Conservation (phyloP, 2,329 filamentous ascomycete genomes). For the Sporothrix mexicana region DNA sequence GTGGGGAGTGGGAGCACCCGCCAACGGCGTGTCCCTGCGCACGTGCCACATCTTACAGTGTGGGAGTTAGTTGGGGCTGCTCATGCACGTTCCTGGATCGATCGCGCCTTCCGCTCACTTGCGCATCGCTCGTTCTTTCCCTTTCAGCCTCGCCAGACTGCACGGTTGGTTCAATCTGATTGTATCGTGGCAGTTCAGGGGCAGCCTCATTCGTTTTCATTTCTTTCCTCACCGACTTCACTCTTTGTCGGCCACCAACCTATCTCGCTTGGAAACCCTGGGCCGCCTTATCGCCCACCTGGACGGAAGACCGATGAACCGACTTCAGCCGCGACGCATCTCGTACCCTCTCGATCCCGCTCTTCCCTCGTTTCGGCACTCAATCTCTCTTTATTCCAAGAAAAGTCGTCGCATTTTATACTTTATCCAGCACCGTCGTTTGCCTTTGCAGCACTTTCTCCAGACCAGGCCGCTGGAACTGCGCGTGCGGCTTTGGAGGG, state of each 20-base stretch:
- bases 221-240: not conserved
- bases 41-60: conserved; percentile 4
- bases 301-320: not conserved
- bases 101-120: not conserved
- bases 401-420: not conserved
- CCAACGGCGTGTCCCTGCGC: not conserved
- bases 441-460: too few species aligned
- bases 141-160: not conserved
- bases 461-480: conserved; percentile 13
- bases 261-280: not conserved
- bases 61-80: not conserved
- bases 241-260: not conserved
- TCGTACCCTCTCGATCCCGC: not conserved
- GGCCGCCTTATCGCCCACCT: not conserved
- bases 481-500: not conserved
- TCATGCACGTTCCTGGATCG: conserved; percentile 1
- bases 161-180: not conserved
- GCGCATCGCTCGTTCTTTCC: not conserved
- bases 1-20: not conserved
- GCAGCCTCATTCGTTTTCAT: not conserved
- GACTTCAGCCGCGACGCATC: conserved; percentile 16
- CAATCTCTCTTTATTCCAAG: not conserved
- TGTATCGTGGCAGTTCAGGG: not conserved
- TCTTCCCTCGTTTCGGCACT: not conserved
- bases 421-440: not conserved